Conservation (phyloP, 768 basidiomycete genomes). For the Rhizopogon vulgaris region DNA sequence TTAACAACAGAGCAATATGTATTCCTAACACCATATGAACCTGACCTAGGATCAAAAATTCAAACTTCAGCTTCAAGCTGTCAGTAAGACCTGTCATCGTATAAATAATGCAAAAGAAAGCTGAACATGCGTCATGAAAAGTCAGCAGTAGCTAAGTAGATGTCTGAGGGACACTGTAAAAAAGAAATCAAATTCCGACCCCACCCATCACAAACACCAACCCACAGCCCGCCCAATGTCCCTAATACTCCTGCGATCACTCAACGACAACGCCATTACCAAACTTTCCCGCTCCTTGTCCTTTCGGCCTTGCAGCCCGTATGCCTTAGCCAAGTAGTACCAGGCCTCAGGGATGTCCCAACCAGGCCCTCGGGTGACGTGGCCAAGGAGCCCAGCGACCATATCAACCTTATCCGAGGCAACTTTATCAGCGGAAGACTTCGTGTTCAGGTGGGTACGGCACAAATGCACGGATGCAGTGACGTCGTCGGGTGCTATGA, state of each 20-base stretch:
- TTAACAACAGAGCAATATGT: neutral
- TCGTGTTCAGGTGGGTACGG: conserved; percentile 54
- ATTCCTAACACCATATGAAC: too few relatives aligned
- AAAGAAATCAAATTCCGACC: neutral
- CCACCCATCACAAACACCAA: conserved; percentile 47
- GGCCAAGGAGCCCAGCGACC: conserved; percentile 73
- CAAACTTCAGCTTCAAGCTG: neutral
- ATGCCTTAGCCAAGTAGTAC: conserved; percentile 84
- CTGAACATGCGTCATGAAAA: neutral
- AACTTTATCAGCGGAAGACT: conserved; percentile 6
- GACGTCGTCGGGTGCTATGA: conserved; percentile 75
- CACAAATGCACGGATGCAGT: conserved; percentile 75
- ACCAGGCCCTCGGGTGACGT: conserved; percentile 70
- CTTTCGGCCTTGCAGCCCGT: conserved; percentile 65
- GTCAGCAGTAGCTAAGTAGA: neutral
- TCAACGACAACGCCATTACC: conserved; percentile 56
- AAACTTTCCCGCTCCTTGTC: conserved; percentile 74
- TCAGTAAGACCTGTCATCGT: neutral
- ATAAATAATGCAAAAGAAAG: neutral
- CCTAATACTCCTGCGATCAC: conserved; percentile 58
- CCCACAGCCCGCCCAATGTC: conserved; percentile 60
- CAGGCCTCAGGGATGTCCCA: conserved; percentile 96
- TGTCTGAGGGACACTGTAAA: neutral
- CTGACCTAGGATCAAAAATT: neutral
- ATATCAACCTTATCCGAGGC: conserved; percentile 59